phyloP scores from a whole-genome alignment of 177 flowering plant species.

The Vitis hybrid region DNA sequence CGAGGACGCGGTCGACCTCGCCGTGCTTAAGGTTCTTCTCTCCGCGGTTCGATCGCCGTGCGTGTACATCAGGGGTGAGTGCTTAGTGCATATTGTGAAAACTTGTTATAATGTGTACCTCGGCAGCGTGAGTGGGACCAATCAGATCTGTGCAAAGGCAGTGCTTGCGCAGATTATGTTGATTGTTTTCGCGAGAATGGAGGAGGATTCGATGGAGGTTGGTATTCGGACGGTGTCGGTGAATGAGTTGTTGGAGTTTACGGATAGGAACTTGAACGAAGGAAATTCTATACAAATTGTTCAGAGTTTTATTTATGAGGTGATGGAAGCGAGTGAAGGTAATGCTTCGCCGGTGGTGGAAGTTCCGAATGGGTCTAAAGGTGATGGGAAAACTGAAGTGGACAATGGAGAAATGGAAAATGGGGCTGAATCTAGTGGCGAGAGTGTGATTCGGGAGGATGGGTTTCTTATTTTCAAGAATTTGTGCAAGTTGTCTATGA shows the following conservation, averaged over 20 bases:
- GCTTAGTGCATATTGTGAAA: slow-evolving; percentile 61
- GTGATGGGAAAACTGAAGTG: slow-evolving; percentile 13
- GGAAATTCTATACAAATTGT: slow-evolving; percentile 65
- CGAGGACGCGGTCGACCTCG: slow-evolving; percentile 79
- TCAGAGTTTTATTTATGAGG: slow-evolving; percentile 74
- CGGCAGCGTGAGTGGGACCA: slow-evolving; percentile 73
- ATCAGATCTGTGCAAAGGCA: slow-evolving; percentile 95
- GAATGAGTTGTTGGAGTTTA: slow-evolving; percentile 61
- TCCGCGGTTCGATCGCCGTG: slow-evolving; percentile 60
- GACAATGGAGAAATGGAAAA: slow-evolving; percentile 19
- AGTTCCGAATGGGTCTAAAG: not conserved
- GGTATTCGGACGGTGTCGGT: slow-evolving; percentile 48
- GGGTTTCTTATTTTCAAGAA: slow-evolving; percentile 82
- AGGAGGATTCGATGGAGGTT: slow-evolving; percentile 65
- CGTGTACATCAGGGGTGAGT: slow-evolving; percentile 67
- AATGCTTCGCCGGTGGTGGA: too few species aligned
- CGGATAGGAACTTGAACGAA: slow-evolving; percentile 83
- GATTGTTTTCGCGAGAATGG: slow-evolving; percentile 72
- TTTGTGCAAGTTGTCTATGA: slow-evolving; percentile 93
- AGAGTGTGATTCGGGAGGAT: slow-evolving; percentile 81
- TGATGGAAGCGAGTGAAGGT: slow-evolving; percentile 47
- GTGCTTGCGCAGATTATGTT: slow-evolving; percentile 84
- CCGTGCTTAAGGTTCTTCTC: slow-evolving; percentile 51
- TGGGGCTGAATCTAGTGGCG: slow-evolving; percentile 24
- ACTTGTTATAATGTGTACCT: slow-evolving; percentile 90